phyloP scores from a whole-genome alignment of 2,329 filamentous ascomycete species.

The Xylariaceae sp. region DNA sequence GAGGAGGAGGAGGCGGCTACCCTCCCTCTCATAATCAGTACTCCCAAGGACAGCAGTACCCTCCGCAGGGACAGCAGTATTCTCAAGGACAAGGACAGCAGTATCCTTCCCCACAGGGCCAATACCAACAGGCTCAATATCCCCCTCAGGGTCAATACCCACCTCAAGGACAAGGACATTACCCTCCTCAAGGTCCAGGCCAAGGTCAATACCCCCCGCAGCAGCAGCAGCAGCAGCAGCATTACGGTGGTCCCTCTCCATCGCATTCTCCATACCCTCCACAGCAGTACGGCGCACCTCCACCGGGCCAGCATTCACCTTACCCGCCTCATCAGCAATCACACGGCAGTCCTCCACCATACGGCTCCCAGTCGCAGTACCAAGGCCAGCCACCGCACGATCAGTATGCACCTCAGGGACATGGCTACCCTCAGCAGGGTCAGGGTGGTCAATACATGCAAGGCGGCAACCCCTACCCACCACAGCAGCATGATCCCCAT shows the following conservation, averaged over 20 bases:
- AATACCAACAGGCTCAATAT: constrained; percentile 23
- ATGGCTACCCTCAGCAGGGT: constrained; percentile 27
- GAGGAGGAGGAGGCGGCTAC: constrained; percentile 9
- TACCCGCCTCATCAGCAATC: constrained; percentile 34
- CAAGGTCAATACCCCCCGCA: constrained; percentile 32
- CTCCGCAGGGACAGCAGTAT: constrained; percentile 25
- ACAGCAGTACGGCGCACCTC: constrained; percentile 32
- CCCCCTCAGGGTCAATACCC: constrained; percentile 33
- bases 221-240: constrained; percentile 26
- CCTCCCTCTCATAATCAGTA: constrained; percentile 22
- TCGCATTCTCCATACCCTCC: constrained; percentile 34
- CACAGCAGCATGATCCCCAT: constrained; percentile 25
- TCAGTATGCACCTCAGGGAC: constrained; percentile 30
- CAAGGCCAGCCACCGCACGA: constrained; percentile 26
- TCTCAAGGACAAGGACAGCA: constrained; percentile 25
- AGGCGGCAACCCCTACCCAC: constrained; percentile 28
- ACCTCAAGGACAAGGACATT: constrained; percentile 29
- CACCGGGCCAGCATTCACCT: constrained; percentile 32
- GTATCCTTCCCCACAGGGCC: constrained; percentile 23
- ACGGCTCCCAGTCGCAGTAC: constrained; percentile 23
- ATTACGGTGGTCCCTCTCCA: constrained; percentile 28
- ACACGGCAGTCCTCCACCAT: constrained; percentile 21
- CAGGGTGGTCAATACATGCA: constrained; percentile 30
- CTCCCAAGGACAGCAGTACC: constrained; percentile 24
- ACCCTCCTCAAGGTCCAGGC: constrained; percentile 27